These are phyloP conservation scores for Mitragyna speciosa DNA, from an alignment of 257 asterid species.

Conservation along the genomic window DNA sequence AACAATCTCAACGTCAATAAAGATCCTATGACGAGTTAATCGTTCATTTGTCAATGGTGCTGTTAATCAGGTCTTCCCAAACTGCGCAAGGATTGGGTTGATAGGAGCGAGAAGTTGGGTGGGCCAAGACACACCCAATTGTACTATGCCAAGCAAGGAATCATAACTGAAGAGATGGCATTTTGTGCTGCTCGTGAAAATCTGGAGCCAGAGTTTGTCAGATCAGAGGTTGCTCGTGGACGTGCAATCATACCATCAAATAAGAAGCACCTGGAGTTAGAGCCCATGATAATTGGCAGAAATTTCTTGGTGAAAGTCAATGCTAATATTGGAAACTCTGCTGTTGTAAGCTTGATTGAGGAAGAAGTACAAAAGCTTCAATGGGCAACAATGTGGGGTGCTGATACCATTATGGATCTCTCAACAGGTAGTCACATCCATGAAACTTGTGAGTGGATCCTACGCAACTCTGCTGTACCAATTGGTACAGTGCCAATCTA, in stretches of 20 bases:
- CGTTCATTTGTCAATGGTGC: conserved; percentile 13
- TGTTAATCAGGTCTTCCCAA: conserved; percentile 74
- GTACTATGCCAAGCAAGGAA: conserved; percentile 92
- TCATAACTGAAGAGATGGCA: conserved; percentile 90
- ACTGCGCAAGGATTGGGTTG: conserved; percentile 83
- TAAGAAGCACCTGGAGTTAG: conserved; percentile 86
- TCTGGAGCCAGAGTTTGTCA: conserved; percentile 83
- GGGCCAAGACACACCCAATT: conserved; percentile 86
- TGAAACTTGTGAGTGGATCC: conserved; percentile 97
- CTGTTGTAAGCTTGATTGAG: conserved; percentile 90
- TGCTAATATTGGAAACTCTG: conserved; percentile 95
- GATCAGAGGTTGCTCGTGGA: conserved; percentile 96
- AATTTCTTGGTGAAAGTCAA: conserved; percentile 93
- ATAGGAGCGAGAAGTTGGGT: conserved; percentile 73
- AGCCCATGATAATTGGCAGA: conserved; percentile 94
- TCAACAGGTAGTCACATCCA: conserved; percentile 95
- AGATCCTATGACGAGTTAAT: background rate
- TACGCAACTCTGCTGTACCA: conserved; percentile 93
- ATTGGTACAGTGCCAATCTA: conserved; percentile 97
- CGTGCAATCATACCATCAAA: conserved; percentile 98
- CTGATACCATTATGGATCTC: conserved; percentile 94
- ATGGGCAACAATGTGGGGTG: conserved; percentile 99
- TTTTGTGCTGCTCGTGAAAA: conserved; percentile 95
- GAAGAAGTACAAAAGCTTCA: conserved; percentile 98
- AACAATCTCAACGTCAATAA: no score